Base-by-base conservation (phyloP, 2,329 filamentous ascomycete species). In the Monascus ruber region DNA sequence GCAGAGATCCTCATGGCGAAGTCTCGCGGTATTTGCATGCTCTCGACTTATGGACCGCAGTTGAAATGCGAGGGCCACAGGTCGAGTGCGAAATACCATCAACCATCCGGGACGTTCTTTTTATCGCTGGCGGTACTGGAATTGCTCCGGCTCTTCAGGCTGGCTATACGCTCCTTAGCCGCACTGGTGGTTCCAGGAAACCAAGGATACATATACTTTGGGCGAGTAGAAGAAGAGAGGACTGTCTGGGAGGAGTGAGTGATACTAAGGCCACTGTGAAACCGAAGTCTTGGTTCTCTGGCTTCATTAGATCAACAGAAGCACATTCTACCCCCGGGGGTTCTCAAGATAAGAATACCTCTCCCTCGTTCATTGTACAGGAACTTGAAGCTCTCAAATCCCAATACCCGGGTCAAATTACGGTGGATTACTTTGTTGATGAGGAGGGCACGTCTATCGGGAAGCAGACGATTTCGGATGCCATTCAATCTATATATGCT, bases 81-180 rank as follows among this genome's bases (percentile, higher is more conserved):
- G 59, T 76, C 1, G 85, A 89, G 35, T 85, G 81, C 45, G 60
- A 67, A 24, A 59, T 83, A 5, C 72, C 76, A 58, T 73, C 51
- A 4, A 60, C 72, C 40, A 69, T 75, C 25, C 60, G 65, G 36
- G 68, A 74, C 42, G 70, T 95, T 2, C 68, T 95, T 2, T 94
- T 96, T 54, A 66, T 96, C 24, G 91, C 88, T 1, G 91, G 88
- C 2, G 91, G 91, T 0, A 98, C 91, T 0, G 89, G 91, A 1
- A 83, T 98, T 50, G 87, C 86, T 10, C 85, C 89, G 0, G 91
- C 88, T 5, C 64, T 96, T 59, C 89, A 96, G 63, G 76, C 83
- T 32, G 84, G 80, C 1, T 66, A 79, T 44, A 75, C 76, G 1
- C 61, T 89, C 7, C 63, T 55, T 36, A 49, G 46, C 40, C 44